phyloP scores from a whole-genome alignment of 441 rosid genomes.

The Breynia disticha region DNA sequence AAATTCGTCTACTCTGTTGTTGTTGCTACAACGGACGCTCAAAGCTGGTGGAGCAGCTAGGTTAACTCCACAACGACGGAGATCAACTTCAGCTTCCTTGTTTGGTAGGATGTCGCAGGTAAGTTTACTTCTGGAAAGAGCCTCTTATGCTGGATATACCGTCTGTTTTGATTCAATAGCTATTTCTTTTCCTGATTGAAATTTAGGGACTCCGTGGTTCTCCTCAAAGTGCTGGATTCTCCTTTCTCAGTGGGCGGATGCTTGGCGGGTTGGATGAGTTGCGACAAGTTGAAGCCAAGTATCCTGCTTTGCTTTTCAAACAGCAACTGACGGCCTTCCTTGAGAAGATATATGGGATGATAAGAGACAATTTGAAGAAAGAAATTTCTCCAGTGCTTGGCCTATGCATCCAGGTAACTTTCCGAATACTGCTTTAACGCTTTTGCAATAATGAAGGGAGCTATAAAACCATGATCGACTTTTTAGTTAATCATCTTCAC shows the following conservation, averaged over 20 bases:
- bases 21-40: slow-evolving; percentile 85
- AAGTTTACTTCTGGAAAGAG: slow-evolving; percentile 12
- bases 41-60: slow-evolving; percentile 92
- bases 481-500: not conserved
- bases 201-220: slow-evolving; percentile 64
- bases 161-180: slow-evolving; percentile 2
- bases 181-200: slow-evolving; percentile 3
- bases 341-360: slow-evolving; percentile 95
- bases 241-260: slow-evolving; percentile 59
- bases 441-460: too few species aligned
- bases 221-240: slow-evolving; percentile 79
- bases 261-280: slow-evolving; percentile 57
- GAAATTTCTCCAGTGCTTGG: slow-evolving; percentile 90
- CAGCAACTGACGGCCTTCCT: slow-evolving; percentile 97
- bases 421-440: not conserved
- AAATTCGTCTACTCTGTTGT: slow-evolving; percentile 65
- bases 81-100: slow-evolving; percentile 73
- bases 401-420: slow-evolving; percentile 74
- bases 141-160: not conserved
- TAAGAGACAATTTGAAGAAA: slow-evolving; percentile 84
- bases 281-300: slow-evolving; percentile 92
- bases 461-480: too few species aligned
- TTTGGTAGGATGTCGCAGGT: slow-evolving; percentile 94
- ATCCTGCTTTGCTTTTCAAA: slow-evolving; percentile 93
- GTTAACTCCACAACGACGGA: slow-evolving; percentile 81